A percentile compares a stretch with the other conserved stretches of the same genome.
phyloP scores from a whole-genome alignment of 345 rosid species.

The Salix viminalis region DNA sequence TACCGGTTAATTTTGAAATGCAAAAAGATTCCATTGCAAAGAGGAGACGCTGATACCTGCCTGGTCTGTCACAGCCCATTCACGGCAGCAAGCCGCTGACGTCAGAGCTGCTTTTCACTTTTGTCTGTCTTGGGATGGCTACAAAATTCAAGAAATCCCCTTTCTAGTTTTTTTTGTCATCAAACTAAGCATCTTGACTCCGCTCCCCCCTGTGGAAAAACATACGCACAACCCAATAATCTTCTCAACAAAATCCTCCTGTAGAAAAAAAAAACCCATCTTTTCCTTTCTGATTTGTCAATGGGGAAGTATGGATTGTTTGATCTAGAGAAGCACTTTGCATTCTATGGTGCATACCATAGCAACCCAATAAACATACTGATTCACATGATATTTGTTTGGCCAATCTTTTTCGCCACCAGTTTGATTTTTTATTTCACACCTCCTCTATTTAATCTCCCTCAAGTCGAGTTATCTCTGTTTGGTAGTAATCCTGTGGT shows the following conservation, averaged over 20 bases:
- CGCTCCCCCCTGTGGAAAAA: neutral
- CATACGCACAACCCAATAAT: neutral
- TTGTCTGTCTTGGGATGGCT: neutral
- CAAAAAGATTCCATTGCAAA: too few species aligned
- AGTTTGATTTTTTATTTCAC: conserved; percentile 47
- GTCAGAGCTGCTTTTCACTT: neutral
- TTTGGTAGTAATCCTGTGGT: conserved; percentile 25
- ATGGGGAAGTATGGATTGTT: conserved; percentile 44
- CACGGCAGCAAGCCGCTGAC: neutral
- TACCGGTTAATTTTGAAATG: too few species aligned
- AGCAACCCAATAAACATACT: conserved; percentile 57
- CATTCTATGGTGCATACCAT: conserved; percentile 94
- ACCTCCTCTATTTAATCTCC: conserved; percentile 42
- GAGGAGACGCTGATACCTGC: too few species aligned
- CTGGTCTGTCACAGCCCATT: neutral
- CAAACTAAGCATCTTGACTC: neutral
- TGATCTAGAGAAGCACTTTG: conserved; percentile 78
- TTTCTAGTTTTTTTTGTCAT: neutral
- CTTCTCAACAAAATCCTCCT: neutral
- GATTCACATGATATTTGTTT: conserved; percentile 53
- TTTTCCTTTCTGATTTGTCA: neutral
- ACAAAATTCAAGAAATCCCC: neutral
- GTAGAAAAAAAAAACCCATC: neutral
- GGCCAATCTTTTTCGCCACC: conserved; percentile 62
- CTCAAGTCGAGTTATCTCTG: conserved; percentile 27